These are phyloP conservation scores for Boehmeria nivea DNA, from an alignment of 306 rosid species.

Conservation along the genomic window DNA sequence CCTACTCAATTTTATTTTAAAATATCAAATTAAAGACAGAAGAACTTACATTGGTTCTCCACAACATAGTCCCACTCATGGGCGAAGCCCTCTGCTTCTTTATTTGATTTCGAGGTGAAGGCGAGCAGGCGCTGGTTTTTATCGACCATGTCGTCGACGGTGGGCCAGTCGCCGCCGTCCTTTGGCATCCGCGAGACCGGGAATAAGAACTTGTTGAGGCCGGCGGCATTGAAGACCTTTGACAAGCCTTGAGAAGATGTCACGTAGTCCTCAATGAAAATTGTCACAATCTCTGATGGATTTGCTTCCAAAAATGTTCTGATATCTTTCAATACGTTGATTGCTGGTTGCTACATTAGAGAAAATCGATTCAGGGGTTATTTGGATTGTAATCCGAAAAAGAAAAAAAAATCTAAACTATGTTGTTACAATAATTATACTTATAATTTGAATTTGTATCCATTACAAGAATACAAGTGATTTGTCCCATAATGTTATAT, in stretches of 20 bases:
- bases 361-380: no score
- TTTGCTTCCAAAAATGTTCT: slow-evolving; percentile 53
- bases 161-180: slow-evolving; percentile 80
- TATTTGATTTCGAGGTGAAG: slow-evolving; percentile 64
- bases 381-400: no score
- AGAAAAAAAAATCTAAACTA: no score
- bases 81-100: slow-evolving; percentile 90
- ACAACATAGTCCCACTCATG: slow-evolving; percentile 73
- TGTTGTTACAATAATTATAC: no score
- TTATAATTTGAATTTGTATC: no score
- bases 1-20: no score
- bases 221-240: slow-evolving; percentile 65
- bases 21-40: background rate
- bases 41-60: slow-evolving; percentile 77
- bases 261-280: slow-evolving; percentile 88
- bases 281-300: slow-evolving; percentile 78
- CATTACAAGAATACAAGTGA: no score
- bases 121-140: slow-evolving; percentile 72
- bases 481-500: no score
- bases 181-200: slow-evolving; percentile 69
- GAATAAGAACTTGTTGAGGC: slow-evolving; percentile 47
- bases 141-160: slow-evolving; percentile 69
- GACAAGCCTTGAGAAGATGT: slow-evolving; percentile 56
- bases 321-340: slow-evolving; percentile 56
- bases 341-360: slow-evolving; percentile 63